A percentile compares a stretch with the other conserved stretches of the same genome.
phyloP scores from a whole-genome alignment of 208 protist species.

The Leishmania major region DNA sequence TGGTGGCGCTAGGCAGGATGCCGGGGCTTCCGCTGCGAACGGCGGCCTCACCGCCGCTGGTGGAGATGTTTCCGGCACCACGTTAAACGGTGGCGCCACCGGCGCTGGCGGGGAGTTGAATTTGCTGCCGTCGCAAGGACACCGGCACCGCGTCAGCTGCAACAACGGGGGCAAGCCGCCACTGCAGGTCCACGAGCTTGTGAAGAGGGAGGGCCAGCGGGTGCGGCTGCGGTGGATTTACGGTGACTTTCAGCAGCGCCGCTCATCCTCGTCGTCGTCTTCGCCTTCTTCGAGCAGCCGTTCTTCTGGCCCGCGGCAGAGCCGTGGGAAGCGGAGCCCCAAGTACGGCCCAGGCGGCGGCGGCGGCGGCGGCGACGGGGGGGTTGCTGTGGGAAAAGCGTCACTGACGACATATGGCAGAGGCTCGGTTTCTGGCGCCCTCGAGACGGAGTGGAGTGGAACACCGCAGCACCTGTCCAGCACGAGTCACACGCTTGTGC shows the following conservation, averaged over 20 bases:
- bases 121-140: conserved; percentile 12
- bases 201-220: conserved; percentile 29
- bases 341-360: background rate
- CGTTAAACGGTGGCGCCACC: background rate
- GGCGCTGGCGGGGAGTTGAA: background rate
- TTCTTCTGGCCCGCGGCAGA: background rate
- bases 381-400: background rate
- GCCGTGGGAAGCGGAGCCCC: background rate
- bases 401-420: background rate
- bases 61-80: background rate
- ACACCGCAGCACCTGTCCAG: conserved; percentile 29
- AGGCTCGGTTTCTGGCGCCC: background rate
- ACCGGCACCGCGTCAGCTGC: conserved; percentile 7
- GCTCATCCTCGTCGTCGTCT: conserved; percentile 11
- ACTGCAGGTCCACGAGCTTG: conserved; percentile 29
- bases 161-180: conserved; percentile 8
- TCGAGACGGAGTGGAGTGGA: conserved; percentile 23
- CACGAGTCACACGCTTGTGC: conserved; percentile 12
- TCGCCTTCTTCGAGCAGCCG: conserved; percentile 10
- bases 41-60: background rate
- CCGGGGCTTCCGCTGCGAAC: background rate
- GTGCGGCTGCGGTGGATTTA: conserved; percentile 36
- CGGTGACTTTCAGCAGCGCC: conserved; percentile 14
- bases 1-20: background rate
- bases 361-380: no score